Conservation (phyloP, 2,329 filamentous ascomycete species). For the Diaporthe citrichinensis region DNA sequence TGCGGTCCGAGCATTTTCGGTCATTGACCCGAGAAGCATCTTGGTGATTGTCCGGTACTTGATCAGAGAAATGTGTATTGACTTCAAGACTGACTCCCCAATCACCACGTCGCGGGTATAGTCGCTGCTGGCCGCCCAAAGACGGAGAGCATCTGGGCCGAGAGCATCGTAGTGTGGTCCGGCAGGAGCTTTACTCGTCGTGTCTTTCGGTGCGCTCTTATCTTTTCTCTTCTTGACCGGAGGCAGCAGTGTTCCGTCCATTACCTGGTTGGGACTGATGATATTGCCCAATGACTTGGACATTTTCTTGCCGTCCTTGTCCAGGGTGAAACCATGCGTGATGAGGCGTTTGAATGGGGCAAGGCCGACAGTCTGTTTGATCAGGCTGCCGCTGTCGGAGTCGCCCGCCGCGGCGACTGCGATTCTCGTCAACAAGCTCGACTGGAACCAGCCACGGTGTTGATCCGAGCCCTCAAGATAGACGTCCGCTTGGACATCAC, state of each 20-base stretch:
- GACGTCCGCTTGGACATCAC: conserved; percentile 76
- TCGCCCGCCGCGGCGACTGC: conserved; percentile 68
- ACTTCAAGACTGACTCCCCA: conserved; percentile 81
- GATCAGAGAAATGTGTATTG: conserved; percentile 81
- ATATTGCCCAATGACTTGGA: conserved; percentile 96
- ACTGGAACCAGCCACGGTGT: conserved; percentile 99
- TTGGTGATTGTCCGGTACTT: conserved; percentile 94
- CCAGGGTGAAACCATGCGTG: conserved; percentile 95
- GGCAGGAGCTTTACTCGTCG: conserved; percentile 45
- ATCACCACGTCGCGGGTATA: conserved; percentile 91
- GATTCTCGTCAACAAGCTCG: conserved; percentile 88
- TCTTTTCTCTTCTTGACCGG: conserved; percentile 75
- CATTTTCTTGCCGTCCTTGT: conserved; percentile 95
- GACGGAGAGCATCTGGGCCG: conserved; percentile 86
- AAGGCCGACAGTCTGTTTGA: conserved; percentile 52
- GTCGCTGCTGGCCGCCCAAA: conserved; percentile 94
- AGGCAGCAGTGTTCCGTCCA: conserved; percentile 84
- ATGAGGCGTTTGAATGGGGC: conserved; percentile 90
- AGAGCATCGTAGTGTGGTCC: conserved; percentile 72
- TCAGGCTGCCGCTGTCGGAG: conserved; percentile 50
- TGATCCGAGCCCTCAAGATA: conserved; percentile 97
- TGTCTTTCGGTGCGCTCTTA: conserved; percentile 58
- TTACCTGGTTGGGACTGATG: conserved; percentile 84
- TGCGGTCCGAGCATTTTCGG: conserved; percentile 63
- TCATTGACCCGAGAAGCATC: conserved; percentile 86